Evolutionary conservation across 2,329 filamentous ascomycete genomes (phyloP), one percentile per base, ranked within the genome.

Genomic region (Stachybotrys chartarum): DNA sequence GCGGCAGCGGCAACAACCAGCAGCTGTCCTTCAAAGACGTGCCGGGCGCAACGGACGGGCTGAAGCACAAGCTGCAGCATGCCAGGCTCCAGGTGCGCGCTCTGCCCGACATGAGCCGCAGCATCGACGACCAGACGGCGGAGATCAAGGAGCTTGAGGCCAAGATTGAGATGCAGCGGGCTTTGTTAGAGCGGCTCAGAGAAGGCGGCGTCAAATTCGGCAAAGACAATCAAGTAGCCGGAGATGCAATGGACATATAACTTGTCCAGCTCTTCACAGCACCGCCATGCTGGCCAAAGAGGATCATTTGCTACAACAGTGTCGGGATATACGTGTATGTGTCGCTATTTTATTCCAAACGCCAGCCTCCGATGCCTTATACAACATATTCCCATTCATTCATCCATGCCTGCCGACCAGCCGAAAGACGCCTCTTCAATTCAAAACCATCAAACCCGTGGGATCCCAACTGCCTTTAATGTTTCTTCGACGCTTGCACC

Each of bases 21-120:
- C 66, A 68, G 49, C 71, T 78, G 47, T 75, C 72, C 16, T 76
- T 81, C 58, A 95, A 96, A 69, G 88, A 96, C 63, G 82, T 97
- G 16, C 84, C 88, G 2, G 82, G 85, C 3, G 90, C 90, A 42
- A 88, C 90, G 1, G 88, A 91, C 65, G 81, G 82, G 42, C 78
- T 97, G 63, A 92, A 90, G 71, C 86, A 92, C 71, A 90, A 90
- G 71, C 82, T 97, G 56, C 87, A 91, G 69, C 87, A 86, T 61
- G 91, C 92, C 52, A 80, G 88, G 52, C 79, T 77, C 39, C 82
- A 85, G 62, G 76, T 91, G 53, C 78, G 79, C 65, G 75, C 76
- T 31, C 70, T 94, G 61, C 87, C 87, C 10, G 89, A 92, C 71
- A 83, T 93, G 67, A 75, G 82, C 17, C 79, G 88, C 54, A 80